phyloP scores from a whole-genome alignment of 1,284 basidiomycete species.

The Rhodofomes roseus region DNA sequence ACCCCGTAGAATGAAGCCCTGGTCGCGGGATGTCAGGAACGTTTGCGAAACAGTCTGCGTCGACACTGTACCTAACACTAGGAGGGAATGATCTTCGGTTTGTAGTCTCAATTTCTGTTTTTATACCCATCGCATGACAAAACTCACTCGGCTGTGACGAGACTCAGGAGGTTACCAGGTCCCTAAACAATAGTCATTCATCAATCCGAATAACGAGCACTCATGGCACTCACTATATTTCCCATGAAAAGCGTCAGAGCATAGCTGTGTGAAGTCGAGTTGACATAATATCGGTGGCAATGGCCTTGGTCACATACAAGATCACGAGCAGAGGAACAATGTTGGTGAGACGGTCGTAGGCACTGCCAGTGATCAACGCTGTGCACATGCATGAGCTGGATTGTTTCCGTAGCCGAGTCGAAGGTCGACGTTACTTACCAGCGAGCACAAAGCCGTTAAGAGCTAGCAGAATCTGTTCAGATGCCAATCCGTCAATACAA shows the following conservation, averaged over 20 bases:
- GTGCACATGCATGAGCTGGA: no score
- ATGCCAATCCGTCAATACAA: neutral
- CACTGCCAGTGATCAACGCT: neutral
- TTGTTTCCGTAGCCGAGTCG: neutral
- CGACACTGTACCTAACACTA: neutral
- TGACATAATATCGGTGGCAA: neutral
- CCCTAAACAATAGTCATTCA: neutral
- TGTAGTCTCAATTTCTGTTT: neutral
- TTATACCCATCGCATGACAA: no score
- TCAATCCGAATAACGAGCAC: no score
- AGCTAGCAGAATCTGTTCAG: neutral
- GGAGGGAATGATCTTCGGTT: neutral
- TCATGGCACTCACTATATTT: neutral
- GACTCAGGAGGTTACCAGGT: neutral
- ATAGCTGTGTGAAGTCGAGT: neutral
- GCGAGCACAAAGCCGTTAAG: neutral
- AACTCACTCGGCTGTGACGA: neutral
- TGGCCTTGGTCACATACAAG: neutral
- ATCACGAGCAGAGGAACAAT: neutral
- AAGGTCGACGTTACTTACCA: neutral
- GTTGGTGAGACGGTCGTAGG: neutral
- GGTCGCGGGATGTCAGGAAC: neutral
- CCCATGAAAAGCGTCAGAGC: neutral
- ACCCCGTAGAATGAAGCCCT: neutral
- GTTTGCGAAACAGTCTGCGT: neutral